Percentiles rank a stretch among this genome's conserved stretches.
These are phyloP conservation scores for Hanseniaspora thailandica DNA, from an alignment of 805 yeast genomes.

Conservation along the genomic window DNA sequence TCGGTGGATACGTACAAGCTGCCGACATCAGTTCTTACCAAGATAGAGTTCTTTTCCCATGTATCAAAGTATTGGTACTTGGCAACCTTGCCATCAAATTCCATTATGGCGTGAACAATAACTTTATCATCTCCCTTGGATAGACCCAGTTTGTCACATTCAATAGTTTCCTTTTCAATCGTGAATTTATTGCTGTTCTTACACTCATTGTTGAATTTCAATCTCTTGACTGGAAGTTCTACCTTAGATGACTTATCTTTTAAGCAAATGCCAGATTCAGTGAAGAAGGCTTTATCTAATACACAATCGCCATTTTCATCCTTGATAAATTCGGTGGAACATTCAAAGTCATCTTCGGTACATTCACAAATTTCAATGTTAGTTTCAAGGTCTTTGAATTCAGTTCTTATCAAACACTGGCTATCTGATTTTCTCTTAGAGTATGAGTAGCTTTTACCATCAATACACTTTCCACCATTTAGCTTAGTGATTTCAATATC, in stretches of 20 bases:
- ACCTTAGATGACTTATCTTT: conserved; percentile 15
- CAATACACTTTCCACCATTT: conserved; percentile 39
- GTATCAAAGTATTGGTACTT: conserved; percentile 41
- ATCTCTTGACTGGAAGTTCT: conserved; percentile 27
- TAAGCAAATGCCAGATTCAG: conserved; percentile 20
- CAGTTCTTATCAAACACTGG: conserved; percentile 45
- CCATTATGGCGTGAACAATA: conserved; percentile 28
- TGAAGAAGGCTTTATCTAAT: conserved; percentile 24
- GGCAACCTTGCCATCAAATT: conserved; percentile 41
- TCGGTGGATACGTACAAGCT: conserved; percentile 56
- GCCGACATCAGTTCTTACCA: conserved; percentile 45
- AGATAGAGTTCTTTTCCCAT: conserved; percentile 48
- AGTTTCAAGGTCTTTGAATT: conserved; percentile 35
- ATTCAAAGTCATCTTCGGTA: conserved; percentile 47
- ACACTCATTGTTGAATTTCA: conserved; percentile 39
- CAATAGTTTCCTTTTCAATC: conserved; percentile 24
- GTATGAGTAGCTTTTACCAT: conserved; percentile 57
- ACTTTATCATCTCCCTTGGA: conserved; percentile 27
- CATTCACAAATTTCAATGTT: conserved; percentile 44
- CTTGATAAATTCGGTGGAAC: conserved; percentile 38
- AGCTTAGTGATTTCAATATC: conserved; percentile 56
- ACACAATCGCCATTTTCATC: conserved; percentile 38
- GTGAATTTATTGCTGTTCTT: conserved; percentile 15
- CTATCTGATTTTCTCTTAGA: conserved; percentile 53
- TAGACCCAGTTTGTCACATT: conserved; percentile 21